These are phyloP conservation scores for Gaultheria prostrata DNA, from an alignment of 148 eudicot genomes.

Conservation along the genomic window DNA sequence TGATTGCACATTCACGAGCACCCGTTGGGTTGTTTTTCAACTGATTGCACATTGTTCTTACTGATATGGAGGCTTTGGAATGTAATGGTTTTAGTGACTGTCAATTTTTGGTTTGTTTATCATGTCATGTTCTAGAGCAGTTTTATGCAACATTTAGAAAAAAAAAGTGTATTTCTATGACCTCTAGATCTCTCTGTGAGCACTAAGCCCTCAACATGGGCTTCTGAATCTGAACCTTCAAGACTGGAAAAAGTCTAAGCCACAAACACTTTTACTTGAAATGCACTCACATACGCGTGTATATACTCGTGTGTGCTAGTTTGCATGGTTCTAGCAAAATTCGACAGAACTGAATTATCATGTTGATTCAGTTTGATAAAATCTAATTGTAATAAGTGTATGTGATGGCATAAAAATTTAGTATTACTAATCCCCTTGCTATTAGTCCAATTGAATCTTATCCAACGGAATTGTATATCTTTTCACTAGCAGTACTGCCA, in stretches of 20 bases:
- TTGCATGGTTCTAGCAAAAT: background rate
- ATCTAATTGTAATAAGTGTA: background rate
- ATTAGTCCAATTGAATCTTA: too few relatives aligned
- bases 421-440: too few relatives aligned
- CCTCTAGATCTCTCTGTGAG: background rate
- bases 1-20: too few relatives aligned
- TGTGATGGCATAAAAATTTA: too few relatives aligned
- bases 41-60: background rate
- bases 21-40: too few relatives aligned
- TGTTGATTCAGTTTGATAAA: background rate
- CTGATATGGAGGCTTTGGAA: background rate
- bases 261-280: background rate
- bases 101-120: background rate
- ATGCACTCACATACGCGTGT: background rate
- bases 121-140: background rate
- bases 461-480: background rate
- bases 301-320: background rate
- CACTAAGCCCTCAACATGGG: background rate
- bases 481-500: background rate
- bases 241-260: background rate
- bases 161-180: background rate
- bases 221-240: background rate
- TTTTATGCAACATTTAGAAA: background rate
- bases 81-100: constrained; percentile 3
- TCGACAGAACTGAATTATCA: background rate